Conservation (phyloP, 306 rosid species). For the Ammopiptanthus mongolicus region DNA sequence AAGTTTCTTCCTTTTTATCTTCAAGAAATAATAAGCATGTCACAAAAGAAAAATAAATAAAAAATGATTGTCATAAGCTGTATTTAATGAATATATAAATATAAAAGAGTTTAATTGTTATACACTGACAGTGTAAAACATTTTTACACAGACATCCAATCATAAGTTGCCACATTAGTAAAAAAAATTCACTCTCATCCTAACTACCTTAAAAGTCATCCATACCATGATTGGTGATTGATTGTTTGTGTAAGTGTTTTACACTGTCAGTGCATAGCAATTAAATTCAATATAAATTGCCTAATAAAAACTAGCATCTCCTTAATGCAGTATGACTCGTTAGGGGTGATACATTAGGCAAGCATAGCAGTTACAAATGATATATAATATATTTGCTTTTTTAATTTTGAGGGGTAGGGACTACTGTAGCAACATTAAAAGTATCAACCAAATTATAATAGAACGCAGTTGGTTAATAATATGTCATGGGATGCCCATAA, state of each 20-base stretch:
- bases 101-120: no score
- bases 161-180: no score
- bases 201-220: no score
- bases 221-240: no score
- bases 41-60: neutral
- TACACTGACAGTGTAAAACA: no score
- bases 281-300: neutral
- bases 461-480: neutral
- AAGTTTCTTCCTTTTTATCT: slow-evolving; percentile 47
- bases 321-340: neutral
- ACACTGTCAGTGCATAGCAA: no score
- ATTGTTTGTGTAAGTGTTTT: no score
- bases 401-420: neutral
- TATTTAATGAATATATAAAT: neutral
- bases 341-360: neutral
- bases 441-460: neutral
- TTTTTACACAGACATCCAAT: no score
- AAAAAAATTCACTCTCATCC: no score
- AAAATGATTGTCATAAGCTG: neutral
- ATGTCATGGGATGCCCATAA: neutral
- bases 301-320: neutral
- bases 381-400: neutral
- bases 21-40: slow-evolving; percentile 14
- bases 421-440: neutral
- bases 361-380: neutral